Conservation (phyloP, 441 rosid genomes). For the Syzygium syzygioides region DNA sequence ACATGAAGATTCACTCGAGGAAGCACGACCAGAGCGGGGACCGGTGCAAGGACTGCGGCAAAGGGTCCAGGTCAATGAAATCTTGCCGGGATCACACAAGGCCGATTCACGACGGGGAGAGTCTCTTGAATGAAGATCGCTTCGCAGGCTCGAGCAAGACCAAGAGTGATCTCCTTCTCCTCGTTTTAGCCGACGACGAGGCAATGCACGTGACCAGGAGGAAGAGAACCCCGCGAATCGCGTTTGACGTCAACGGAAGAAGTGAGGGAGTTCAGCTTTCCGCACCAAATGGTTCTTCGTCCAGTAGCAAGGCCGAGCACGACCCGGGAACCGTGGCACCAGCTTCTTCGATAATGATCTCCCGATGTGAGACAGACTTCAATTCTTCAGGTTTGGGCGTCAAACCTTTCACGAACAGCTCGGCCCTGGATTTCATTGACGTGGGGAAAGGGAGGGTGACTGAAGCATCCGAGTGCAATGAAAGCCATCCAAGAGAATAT, state of each 20-base stretch:
- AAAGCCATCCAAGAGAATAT: too few species aligned
- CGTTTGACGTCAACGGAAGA: neutral
- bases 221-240: constrained; percentile 47
- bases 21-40: neutral
- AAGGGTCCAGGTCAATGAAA: neutral
- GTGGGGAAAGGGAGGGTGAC: neutral
- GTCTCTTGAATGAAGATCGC: neutral
- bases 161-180: constrained; percentile 6
- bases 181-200: constrained; percentile 12
- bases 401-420: neutral
- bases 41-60: neutral
- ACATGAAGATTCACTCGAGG: constrained; percentile 1
- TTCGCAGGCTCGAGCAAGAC: neutral
- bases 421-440: neutral
- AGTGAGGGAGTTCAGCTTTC: neutral
- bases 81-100: neutral
- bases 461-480: neutral
- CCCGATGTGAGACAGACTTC: constrained; percentile 21
- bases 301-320: constrained; percentile 23
- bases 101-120: neutral
- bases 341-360: neutral
- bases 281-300: constrained; percentile 28
- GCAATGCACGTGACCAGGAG: constrained; percentile 23
- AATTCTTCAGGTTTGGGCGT: neutral
- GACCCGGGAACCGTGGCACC: constrained; percentile 43